Evolutionary conservation across 139 green algal genomes (phyloP).

Genomic region (Trebouxia sp.): DNA sequence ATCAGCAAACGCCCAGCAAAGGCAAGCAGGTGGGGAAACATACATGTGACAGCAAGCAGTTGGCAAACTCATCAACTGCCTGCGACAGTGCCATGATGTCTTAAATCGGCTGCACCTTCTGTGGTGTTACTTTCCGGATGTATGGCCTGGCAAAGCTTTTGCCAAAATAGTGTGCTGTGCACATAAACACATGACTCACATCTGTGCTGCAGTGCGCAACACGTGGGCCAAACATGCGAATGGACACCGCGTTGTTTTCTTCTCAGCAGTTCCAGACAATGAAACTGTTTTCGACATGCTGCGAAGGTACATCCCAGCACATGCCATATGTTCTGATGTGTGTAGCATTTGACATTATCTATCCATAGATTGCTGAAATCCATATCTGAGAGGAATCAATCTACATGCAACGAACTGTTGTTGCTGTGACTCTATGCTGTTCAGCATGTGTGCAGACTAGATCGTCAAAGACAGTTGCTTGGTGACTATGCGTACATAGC

Average conservation of each 20-base stretch:
- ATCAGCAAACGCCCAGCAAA: background rate
- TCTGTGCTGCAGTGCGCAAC: constrained; percentile 37
- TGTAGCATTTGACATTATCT: background rate
- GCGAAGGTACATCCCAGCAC: background rate
- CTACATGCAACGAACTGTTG: background rate
- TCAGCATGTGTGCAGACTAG: background rate
- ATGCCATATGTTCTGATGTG: background rate
- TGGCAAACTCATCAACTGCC: too few species aligned
- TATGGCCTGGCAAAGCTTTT: background rate
- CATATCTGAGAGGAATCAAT: background rate
- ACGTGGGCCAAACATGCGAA: constrained; percentile 41
- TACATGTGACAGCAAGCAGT: too few species aligned
- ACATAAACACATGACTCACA: background rate
- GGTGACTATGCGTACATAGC: background rate
- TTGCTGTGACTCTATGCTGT: background rate
- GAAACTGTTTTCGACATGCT: constrained; percentile 34
- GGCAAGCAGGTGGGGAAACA: background rate
- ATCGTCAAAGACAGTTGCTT: too few species aligned
- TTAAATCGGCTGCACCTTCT: too few species aligned
- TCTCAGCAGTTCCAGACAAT: constrained; percentile 37
- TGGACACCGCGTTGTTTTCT: constrained; percentile 37
- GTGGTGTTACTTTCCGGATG: too few species aligned
- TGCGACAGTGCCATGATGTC: too few species aligned
- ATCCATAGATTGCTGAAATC: background rate
- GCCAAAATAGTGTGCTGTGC: background rate